A percentile compares a stretch with the other conserved stretches of the same genome.
Conservation (phyloP, 805 yeast species). For the Metschnikowia baotianmanensis region DNA sequence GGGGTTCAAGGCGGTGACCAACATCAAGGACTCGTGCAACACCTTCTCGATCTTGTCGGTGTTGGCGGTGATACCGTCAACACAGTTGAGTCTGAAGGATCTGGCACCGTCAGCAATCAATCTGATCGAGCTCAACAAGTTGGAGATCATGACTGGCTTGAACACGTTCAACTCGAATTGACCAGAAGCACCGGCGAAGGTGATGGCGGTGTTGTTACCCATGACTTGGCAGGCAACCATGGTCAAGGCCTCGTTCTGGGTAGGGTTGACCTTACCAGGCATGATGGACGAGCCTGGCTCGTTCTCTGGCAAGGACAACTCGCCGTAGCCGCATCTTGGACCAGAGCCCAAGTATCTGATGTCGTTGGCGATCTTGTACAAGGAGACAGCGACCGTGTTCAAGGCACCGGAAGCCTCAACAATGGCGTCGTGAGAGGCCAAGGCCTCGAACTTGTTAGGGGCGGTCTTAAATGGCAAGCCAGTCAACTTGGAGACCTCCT, state of each 20-base stretch:
- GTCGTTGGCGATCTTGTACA: slow-evolving; percentile 96
- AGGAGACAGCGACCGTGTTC: slow-evolving; percentile 89
- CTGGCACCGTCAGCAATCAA: slow-evolving; percentile 83
- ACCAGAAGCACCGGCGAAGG: slow-evolving; percentile 98
- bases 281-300: slow-evolving; percentile 99
- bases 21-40: slow-evolving; percentile 93
- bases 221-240: slow-evolving; percentile 98
- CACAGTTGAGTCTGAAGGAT: slow-evolving; percentile 93
- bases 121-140: slow-evolving; percentile 84
- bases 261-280: slow-evolving; percentile 99
- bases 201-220: slow-evolving; percentile 93
- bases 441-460: slow-evolving; percentile 98
- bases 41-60: slow-evolving; percentile 80
- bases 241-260: slow-evolving; percentile 97
- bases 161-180: slow-evolving; percentile 98
- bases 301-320: slow-evolving; percentile 91
- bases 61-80: slow-evolving; percentile 91
- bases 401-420: slow-evolving; percentile 98
- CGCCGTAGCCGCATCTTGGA: slow-evolving; percentile 99
- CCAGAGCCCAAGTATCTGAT: slow-evolving; percentile 98
- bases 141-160: slow-evolving; percentile 93
- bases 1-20: slow-evolving; percentile 97
- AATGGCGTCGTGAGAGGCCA: slow-evolving; percentile 98
- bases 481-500: slow-evolving; percentile 78
- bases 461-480: slow-evolving; percentile 91